Conservation (phyloP, 1,139 yeast species). For the Saccharomyces pastorianus region DNA sequence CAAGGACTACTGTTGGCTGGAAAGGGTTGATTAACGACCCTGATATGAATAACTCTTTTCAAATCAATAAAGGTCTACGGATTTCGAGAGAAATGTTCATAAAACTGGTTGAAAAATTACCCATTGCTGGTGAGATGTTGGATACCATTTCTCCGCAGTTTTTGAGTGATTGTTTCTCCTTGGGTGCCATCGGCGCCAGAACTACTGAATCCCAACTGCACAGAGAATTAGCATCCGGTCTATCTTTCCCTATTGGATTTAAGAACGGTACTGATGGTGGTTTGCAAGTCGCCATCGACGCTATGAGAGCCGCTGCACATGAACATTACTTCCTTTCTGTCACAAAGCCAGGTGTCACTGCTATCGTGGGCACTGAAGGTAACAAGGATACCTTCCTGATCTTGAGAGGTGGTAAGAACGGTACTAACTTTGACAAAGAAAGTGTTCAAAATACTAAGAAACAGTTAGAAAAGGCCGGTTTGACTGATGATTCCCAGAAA, state of each 20-base stretch:
- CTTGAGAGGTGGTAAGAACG: slow-evolving; percentile 88
- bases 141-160: slow-evolving; percentile 96
- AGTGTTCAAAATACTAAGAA: slow-evolving; percentile 63
- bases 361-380: slow-evolving; percentile 92
- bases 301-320: slow-evolving; percentile 83
- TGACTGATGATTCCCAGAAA: slow-evolving; percentile 43
- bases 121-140: slow-evolving; percentile 95
- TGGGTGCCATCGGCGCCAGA: slow-evolving; percentile 97
- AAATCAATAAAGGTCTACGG: slow-evolving; percentile 88
- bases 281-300: slow-evolving; percentile 86
- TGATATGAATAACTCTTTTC: slow-evolving; percentile 86
- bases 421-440: slow-evolving; percentile 79
- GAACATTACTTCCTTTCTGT: slow-evolving; percentile 93
- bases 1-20: slow-evolving; percentile 99
- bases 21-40: slow-evolving; percentile 97
- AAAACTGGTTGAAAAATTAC: slow-evolving; percentile 69
- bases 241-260: slow-evolving; percentile 95
- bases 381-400: slow-evolving; percentile 85
- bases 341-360: slow-evolving; percentile 90
- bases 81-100: slow-evolving; percentile 82
- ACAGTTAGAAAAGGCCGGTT: slow-evolving; percentile 51
- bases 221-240: slow-evolving; percentile 90
- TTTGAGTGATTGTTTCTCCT: slow-evolving; percentile 77
- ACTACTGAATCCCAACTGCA: slow-evolving; percentile 96
- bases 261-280: slow-evolving; percentile 96